Conservation (phyloP, 371 early-diverging fungal species). For the Capillidium heterosporum region DNA sequence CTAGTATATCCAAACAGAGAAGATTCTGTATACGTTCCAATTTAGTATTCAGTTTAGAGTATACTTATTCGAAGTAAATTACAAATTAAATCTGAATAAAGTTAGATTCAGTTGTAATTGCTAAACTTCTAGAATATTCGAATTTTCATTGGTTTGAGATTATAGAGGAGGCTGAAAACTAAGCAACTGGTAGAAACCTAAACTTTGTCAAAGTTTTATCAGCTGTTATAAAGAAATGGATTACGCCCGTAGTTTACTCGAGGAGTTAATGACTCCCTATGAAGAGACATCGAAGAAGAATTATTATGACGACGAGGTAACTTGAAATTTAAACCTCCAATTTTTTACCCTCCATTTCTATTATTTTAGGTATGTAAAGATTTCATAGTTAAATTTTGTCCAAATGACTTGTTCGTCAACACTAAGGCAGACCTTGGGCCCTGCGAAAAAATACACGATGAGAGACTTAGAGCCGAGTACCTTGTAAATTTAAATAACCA, state of each 20-base stretch:
- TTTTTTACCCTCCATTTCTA: not conserved
- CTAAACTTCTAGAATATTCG: too few relatives aligned
- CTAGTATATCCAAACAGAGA: too few relatives aligned
- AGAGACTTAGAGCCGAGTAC: constrained; percentile 47
- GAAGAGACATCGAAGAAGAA: constrained; percentile 40
- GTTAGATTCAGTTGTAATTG: too few relatives aligned
- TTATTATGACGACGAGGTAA: constrained; percentile 44
- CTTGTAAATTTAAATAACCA: not conserved
- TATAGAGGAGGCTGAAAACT: too few relatives aligned
- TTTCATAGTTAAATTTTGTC: constrained; percentile 70
- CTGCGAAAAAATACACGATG: constrained; percentile 65
- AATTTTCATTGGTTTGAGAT: too few relatives aligned
- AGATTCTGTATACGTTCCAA: too few relatives aligned
- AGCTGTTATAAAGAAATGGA: too few relatives aligned
- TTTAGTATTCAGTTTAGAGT: too few relatives aligned
- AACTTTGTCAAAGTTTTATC: too few relatives aligned
- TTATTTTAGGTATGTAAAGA: constrained; percentile 59
- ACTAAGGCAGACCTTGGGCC: constrained; percentile 70
- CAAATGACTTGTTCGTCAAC: constrained; percentile 66
- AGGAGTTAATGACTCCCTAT: constrained; percentile 62
- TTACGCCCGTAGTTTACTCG: constrained; percentile 50
- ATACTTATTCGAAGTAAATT: too few relatives aligned
- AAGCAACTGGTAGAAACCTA: too few relatives aligned
- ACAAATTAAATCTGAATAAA: too few relatives aligned
- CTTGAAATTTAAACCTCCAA: not conserved